A percentile compares a stretch with the other conserved stretches of the same genome.
These are phyloP conservation scores for Fragilaria crotonensis DNA, from an alignment of 108 stramenopile species.

Conservation along the genomic window DNA sequence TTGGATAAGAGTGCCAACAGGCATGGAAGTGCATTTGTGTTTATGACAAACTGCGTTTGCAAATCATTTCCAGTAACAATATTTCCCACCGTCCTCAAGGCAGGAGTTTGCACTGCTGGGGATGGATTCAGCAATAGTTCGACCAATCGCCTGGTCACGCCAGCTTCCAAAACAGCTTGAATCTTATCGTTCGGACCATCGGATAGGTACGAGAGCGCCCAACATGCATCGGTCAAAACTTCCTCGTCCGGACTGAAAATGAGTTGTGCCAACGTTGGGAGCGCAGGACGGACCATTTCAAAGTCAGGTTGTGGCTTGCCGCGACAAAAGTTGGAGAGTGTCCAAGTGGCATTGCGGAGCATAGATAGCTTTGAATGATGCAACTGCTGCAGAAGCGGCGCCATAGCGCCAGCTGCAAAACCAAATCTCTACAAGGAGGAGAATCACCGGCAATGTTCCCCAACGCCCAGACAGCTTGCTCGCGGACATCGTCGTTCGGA, in stretches of 20 bases:
- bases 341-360: slow-evolving; percentile 99
- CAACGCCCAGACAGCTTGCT: slow-evolving; percentile 98
- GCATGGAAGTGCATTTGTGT: slow-evolving; percentile 90
- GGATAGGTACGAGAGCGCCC: slow-evolving; percentile 93
- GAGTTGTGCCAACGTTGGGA: slow-evolving; percentile 90
- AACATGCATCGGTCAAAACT: slow-evolving; percentile 98
- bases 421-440: slow-evolving; percentile 92
- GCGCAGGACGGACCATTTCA: slow-evolving; percentile 82
- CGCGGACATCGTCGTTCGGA: slow-evolving; percentile 96
- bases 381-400: slow-evolving; percentile 89
- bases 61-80: slow-evolving; percentile 96
- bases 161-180: slow-evolving; percentile 98
- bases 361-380: slow-evolving; percentile 89
- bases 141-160: slow-evolving; percentile 90
- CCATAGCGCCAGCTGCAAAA: slow-evolving; percentile 91
- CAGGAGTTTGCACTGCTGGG: slow-evolving; percentile 95
- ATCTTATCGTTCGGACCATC: slow-evolving; percentile 98
- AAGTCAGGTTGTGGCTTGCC: slow-evolving; percentile 98
- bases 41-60: slow-evolving; percentile 95
- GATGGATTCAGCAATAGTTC: slow-evolving; percentile 90
- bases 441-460: slow-evolving; percentile 99
- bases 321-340: slow-evolving; percentile 97
- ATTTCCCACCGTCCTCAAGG: slow-evolving; percentile 96
- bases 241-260: slow-evolving; percentile 95
- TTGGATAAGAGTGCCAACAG: slow-evolving; percentile 84